Evolutionary conservation across 1,284 basidiomycete genomes (phyloP).

Genomic region (Sporisorium exsertum): DNA sequence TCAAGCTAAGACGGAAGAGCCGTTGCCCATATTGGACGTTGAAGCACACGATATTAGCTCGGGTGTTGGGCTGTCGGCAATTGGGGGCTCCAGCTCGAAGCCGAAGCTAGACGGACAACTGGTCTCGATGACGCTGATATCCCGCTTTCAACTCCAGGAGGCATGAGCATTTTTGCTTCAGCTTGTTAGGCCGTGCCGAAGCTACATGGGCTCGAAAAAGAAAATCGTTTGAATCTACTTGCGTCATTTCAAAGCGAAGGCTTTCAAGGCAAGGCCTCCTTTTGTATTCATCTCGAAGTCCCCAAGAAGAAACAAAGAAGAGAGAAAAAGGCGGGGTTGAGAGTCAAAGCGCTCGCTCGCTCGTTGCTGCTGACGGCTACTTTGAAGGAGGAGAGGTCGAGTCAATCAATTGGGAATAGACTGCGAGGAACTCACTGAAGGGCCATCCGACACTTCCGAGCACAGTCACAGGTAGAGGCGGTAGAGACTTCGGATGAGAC

Average conservation of each 20-base stretch:
- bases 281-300: background rate
- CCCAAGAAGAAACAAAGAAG: conserved; percentile 1
- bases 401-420: no score
- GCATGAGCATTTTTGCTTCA: background rate
- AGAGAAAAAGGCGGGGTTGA: conserved; percentile 10
- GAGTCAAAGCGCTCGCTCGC: background rate
- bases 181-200: background rate
- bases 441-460: background rate
- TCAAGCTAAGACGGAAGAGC: background rate
- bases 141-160: background rate
- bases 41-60: background rate
- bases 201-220: background rate
- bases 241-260: background rate
- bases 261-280: background rate
- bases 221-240: background rate
- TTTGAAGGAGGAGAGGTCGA: no score
- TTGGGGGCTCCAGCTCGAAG: background rate
- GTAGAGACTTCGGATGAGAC: background rate
- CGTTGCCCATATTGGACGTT: background rate
- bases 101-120: background rate
- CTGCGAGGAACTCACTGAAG: background rate
- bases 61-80: background rate
- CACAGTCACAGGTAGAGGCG: no score
- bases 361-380: background rate
- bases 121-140: background rate